These are phyloP conservation scores for Pythium coloratum DNA, from an alignment of 352 stramenopile genomes.

Conservation along the genomic window DNA sequence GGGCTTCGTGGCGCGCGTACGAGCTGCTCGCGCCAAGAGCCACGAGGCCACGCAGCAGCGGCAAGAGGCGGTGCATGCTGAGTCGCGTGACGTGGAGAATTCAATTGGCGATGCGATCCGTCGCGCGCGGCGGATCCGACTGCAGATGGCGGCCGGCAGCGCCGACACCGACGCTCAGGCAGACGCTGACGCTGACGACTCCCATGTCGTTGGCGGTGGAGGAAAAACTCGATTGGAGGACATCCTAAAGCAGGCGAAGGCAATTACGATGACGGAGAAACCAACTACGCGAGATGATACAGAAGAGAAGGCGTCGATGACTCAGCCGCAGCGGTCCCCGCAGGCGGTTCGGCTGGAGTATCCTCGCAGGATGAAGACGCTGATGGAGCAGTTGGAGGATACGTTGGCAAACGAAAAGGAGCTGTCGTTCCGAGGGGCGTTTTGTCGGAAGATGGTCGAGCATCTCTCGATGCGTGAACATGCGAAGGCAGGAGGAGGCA, in stretches of 20 bases:
- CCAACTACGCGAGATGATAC: background rate
- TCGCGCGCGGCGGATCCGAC: conserved; percentile 36
- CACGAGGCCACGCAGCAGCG: conserved; percentile 13
- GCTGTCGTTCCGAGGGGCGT: conserved; percentile 41
- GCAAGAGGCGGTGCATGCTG: conserved; percentile 15
- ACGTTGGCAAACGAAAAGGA: conserved; percentile 30
- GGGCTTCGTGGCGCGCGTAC: conserved; percentile 21
- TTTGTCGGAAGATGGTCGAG: conserved; percentile 59
- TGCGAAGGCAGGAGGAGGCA: background rate
- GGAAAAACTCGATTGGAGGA: background rate
- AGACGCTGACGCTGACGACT: background rate
- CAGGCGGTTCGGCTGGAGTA: conserved; percentile 36
- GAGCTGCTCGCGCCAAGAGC: background rate
- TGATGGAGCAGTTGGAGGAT: conserved; percentile 44
- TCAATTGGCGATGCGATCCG: conserved; percentile 51
- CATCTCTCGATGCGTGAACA: conserved; percentile 34
- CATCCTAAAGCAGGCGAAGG: conserved; percentile 18
- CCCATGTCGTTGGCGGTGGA: background rate
- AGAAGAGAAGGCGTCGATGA: background rate
- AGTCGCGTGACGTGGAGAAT: conserved; percentile 36
- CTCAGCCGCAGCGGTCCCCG: background rate
- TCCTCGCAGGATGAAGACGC: conserved; percentile 42
- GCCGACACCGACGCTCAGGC: background rate
- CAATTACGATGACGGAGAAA: conserved; percentile 13
- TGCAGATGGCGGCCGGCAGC: conserved; percentile 8